A percentile compares a stretch with the other conserved stretches of the same genome.
Conservation (phyloP, 306 rosid genomes). For the Inga oerstediana region DNA sequence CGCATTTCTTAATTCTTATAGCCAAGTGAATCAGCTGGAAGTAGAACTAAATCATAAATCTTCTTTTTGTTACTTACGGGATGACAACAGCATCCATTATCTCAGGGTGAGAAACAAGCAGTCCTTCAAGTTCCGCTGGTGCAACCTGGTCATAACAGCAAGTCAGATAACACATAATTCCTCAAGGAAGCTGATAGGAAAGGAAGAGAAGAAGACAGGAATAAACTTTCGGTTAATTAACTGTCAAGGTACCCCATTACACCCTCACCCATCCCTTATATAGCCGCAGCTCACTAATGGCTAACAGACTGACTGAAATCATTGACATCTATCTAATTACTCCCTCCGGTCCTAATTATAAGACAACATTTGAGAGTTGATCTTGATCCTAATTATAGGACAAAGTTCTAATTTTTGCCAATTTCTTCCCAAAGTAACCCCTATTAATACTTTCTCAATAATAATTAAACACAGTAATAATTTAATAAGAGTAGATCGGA, state of each 20-base stretch:
- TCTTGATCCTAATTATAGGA: too few relatives aligned
- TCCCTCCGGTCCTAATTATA: too few relatives aligned
- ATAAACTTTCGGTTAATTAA: background rate
- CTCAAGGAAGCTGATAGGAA: background rate
- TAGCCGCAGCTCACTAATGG: background rate
- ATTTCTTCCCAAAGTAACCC: too few relatives aligned
- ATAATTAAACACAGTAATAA: too few relatives aligned
- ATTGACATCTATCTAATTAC: too few relatives aligned
- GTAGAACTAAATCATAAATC: background rate
- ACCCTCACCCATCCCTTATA: background rate
- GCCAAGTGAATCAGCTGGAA: background rate
- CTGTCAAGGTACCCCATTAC: background rate
- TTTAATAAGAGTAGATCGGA: too few relatives aligned
- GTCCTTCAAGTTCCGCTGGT: conserved; percentile 96
- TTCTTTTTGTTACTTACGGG: conserved; percentile 63
- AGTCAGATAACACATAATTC: conserved; percentile 11
- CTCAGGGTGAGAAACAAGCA: conserved; percentile 91
- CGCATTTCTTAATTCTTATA: background rate
- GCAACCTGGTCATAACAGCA: conserved; percentile 65
- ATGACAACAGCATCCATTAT: conserved; percentile 93
- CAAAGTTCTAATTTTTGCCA: too few relatives aligned
- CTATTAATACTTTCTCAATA: too few relatives aligned
- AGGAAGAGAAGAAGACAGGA: background rate
- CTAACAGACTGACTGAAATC: background rate
- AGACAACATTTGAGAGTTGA: too few relatives aligned